Conservation (phyloP, 2,329 filamentous ascomycete genomes). For the Onygena corvina region DNA sequence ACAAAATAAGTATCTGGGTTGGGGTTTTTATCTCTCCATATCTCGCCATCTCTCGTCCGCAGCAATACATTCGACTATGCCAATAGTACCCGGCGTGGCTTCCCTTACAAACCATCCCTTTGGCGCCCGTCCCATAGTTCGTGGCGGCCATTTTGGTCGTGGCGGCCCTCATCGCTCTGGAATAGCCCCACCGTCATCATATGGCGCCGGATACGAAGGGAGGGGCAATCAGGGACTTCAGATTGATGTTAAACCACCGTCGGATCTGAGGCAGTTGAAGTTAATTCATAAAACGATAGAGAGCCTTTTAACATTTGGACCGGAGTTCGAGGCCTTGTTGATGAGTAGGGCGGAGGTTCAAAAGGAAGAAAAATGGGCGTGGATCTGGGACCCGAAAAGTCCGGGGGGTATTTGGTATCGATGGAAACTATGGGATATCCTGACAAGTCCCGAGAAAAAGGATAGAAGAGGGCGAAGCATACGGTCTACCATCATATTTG, state of each 20-base stretch:
- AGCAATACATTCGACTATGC: conserved; percentile 46
- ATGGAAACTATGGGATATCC: conserved; percentile 76
- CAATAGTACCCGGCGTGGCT: conserved; percentile 37
- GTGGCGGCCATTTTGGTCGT: conserved; percentile 26
- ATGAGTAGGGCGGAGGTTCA: conserved; percentile 81
- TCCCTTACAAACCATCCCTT: conserved; percentile 53
- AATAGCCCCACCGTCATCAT: conserved; percentile 67
- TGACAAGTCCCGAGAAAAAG: conserved; percentile 50
- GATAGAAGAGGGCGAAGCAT: conserved; percentile 25
- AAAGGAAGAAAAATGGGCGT: conserved; percentile 79
- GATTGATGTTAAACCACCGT: conserved; percentile 62
- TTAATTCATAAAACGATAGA: conserved; percentile 85
- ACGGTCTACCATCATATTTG: conserved; percentile 45
- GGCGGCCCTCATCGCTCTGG: conserved; percentile 43
- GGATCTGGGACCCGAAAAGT: conserved; percentile 78
- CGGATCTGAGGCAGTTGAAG: conserved; percentile 64
- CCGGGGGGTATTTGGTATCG: conserved; percentile 79
- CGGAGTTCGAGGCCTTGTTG: conserved; percentile 79
- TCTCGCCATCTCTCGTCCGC: conserved; percentile 73
- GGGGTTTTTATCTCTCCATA: conserved; percentile 67
- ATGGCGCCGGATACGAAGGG: conserved; percentile 40
- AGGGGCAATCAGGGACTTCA: conserved; percentile 44
- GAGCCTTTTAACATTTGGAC: conserved; percentile 62
- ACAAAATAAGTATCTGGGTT: conserved; percentile 75
- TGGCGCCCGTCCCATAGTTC: conserved; percentile 55